A percentile compares a stretch with the other conserved stretches of the same genome.
Conservation (phyloP, 495 filamentous ascomycete species). For the Parachaetomium inaequale region DNA sequence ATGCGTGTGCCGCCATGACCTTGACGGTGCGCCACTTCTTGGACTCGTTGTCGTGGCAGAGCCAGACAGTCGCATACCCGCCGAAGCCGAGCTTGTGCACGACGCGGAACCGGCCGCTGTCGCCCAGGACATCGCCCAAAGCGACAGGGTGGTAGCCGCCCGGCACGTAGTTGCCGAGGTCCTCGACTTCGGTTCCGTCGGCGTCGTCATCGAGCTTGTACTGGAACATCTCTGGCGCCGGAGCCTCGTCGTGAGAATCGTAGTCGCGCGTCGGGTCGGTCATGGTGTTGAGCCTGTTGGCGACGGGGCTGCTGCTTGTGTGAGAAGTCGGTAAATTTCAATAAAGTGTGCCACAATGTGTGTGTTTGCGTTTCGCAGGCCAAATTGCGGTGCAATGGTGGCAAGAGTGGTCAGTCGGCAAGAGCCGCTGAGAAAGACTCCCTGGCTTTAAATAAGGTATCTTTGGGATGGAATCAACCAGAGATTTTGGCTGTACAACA, state of each 20-base stretch:
- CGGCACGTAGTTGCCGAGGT: conserved; percentile 18
- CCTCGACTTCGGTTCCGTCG: not conserved
- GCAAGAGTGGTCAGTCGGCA: too few relatives aligned
- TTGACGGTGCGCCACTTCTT: conserved; percentile 31
- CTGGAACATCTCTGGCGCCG: not conserved
- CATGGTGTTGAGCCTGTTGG: too few relatives aligned
- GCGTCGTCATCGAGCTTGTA: not conserved
- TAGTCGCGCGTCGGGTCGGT: too few relatives aligned
- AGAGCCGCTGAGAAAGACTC: too few relatives aligned
- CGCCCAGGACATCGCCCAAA: conserved; percentile 42
- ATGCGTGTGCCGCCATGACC: conserved; percentile 21
- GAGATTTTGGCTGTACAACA: too few relatives aligned
- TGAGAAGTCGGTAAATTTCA: too few relatives aligned
- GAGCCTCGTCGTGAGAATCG: not conserved
- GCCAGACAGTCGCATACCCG: conserved; percentile 53
- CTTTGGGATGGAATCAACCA: too few relatives aligned
- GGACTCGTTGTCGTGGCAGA: conserved; percentile 42
- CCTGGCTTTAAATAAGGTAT: too few relatives aligned
- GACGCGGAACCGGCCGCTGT: conserved; percentile 41
- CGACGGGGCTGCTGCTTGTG: too few relatives aligned
- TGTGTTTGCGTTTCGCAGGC: too few relatives aligned
- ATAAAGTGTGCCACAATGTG: too few relatives aligned
- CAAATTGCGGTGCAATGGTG: too few relatives aligned
- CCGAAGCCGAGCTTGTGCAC: conserved; percentile 54
- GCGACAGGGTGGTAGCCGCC: conserved; percentile 47